Evolutionary conservation across 495 filamentous ascomycete species (phyloP), one percentile per base, ranked within the genome.

Genomic region (Penicillium waksmanii): DNA sequence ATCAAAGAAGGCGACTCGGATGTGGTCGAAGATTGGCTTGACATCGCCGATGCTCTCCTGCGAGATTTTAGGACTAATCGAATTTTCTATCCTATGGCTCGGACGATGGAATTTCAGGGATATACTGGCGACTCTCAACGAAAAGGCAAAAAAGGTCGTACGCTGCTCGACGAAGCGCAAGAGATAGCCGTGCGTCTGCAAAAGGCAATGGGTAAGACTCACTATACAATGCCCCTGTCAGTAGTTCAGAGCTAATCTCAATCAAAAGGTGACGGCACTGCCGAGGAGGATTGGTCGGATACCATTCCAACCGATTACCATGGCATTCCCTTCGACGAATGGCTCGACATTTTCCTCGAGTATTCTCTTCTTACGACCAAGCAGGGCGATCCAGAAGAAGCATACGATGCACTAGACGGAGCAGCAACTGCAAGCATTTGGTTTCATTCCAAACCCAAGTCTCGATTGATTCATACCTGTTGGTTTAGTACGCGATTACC

Each of bases 291-390:
- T 31, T 47, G 71, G 3, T 66, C 68, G 34, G 70, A 62, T 17
- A 68, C 65, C 19, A 80, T 85, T 48, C 89, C 84, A 35, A 78
- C 77, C 44, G 82, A 85, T 13, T 96, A 95, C 69, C 85, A 90
- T 56, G 90, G 88, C 6, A 90, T 98, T 44, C 65, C 84, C 0
- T 96, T 97, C 65, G 79, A 85, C 50, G 79, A 84, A 27, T 98
- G 95, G 95, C 83, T 96, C 4, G 89, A 96, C 56, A 82, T 96
- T n/a, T 96, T 98, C 68, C 82, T 93, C 46, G 85, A 93, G 64
- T 96, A 95, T 68, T 89, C 91, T 11, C 79, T 97, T 36, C 74
- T 83, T 15, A 82, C 91, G 3, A 88, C 93, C 18, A 82, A 84
- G 44, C 72, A 74, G 42, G 78, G 76, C 17, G 77, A 87, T 31